Conservation (phyloP, 371 early-diverging fungal species). For the Syncephalastrum racemosum region DNA sequence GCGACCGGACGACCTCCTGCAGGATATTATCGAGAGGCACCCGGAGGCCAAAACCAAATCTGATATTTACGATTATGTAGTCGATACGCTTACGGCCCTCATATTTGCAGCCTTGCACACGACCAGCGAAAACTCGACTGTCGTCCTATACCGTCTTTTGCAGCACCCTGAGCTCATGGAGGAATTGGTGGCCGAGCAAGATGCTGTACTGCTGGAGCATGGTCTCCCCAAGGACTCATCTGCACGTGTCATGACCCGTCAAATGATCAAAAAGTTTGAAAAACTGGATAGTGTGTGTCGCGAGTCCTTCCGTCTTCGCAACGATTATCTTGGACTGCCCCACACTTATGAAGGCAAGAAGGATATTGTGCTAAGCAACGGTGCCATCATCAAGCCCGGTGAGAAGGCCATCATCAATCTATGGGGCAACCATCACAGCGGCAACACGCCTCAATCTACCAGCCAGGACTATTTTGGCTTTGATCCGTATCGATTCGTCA, state of each 20-base stretch:
- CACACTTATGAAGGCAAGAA: constrained; percentile 33
- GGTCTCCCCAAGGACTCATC: constrained; percentile 2
- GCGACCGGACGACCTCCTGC: constrained; percentile 21
- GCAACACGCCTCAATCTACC: constrained; percentile 11
- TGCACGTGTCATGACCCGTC: constrained; percentile 21
- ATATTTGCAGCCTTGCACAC: constrained; percentile 47
- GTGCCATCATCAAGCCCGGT: constrained; percentile 42
- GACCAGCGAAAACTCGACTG: constrained; percentile 33
- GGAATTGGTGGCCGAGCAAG: constrained; percentile 44
- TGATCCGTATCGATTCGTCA: constrained; percentile 46
- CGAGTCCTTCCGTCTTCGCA: constrained; percentile 38
- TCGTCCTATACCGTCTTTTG: constrained; percentile 42
- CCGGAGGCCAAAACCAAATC: not conserved
- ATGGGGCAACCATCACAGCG: constrained; percentile 20
- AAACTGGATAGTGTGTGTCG: constrained; percentile 53
- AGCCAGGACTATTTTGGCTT: constrained; percentile 26
- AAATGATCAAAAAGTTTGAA: constrained; percentile 33
- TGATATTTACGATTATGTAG: constrained; percentile 4
- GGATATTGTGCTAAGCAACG: constrained; percentile 35
- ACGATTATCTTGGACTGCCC: constrained; percentile 16
- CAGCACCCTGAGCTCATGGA: constrained; percentile 39
- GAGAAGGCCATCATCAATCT: constrained; percentile 17
- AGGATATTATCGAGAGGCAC: constrained; percentile 19
- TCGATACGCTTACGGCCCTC: constrained; percentile 22
- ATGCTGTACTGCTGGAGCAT: constrained; percentile 21